phyloP scores from a whole-genome alignment of 2,329 filamentous ascomycete genomes.

The Zymoseptoria passerinii region DNA sequence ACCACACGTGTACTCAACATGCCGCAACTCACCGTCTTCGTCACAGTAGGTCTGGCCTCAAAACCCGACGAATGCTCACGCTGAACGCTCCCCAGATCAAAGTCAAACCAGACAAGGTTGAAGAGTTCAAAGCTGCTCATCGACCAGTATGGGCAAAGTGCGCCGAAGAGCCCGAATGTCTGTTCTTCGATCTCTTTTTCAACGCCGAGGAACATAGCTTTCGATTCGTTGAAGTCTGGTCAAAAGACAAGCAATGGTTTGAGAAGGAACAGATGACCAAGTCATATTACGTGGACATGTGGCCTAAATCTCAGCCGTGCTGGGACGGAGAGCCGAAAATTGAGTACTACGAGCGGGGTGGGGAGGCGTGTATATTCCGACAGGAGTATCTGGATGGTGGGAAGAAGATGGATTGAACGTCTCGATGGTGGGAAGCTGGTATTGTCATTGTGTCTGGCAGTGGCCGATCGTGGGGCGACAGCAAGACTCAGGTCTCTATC shows the following conservation, averaged over 20 bases:
- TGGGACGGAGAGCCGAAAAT: slow-evolving; percentile 13
- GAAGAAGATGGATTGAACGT: slow-evolving; percentile 4
- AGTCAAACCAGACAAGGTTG: slow-evolving; percentile 14
- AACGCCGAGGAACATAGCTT: slow-evolving; percentile 10
- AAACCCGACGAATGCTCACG: neutral
- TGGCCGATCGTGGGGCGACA: neutral
- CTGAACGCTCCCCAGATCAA: slow-evolving; percentile 3
- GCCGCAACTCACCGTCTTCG: neutral
- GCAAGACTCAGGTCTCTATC: neutral
- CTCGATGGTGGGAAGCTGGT: neutral
- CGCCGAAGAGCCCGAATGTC: slow-evolving; percentile 14
- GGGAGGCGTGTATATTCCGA: slow-evolving; percentile 10
- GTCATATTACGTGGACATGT: slow-evolving; percentile 13
- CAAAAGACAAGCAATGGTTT: slow-evolving; percentile 13
- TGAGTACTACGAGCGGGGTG: slow-evolving; percentile 15
- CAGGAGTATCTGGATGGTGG: slow-evolving; percentile 12
- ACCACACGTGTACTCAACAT: neutral
- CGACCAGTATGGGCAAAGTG: slow-evolving; percentile 17
- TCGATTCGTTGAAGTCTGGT: slow-evolving; percentile 18
- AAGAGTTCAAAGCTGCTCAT: slow-evolving; percentile 17
- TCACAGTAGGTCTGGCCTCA: neutral
- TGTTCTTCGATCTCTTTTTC: slow-evolving; percentile 16
- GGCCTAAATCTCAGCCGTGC: slow-evolving; percentile 12
- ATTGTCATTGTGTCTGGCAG: neutral
- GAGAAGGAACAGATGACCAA: slow-evolving; percentile 18